Conservation (phyloP, 768 basidiomycete genomes). For the Lentinula sp. region DNA sequence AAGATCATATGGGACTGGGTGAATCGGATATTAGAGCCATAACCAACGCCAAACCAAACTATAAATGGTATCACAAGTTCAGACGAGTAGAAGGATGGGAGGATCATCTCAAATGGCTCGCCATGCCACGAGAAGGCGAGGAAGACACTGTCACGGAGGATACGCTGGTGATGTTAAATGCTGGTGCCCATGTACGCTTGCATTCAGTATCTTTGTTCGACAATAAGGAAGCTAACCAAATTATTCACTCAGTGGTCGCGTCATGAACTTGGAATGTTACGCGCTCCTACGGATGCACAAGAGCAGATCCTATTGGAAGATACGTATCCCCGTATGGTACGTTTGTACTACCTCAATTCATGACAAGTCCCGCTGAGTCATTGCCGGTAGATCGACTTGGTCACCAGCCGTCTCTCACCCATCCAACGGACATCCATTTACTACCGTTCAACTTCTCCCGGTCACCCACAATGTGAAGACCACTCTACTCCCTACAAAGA, state of each 20-base stretch:
- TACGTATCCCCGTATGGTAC: conserved; percentile 22
- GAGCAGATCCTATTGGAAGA: conserved; percentile 22
- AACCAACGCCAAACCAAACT: conserved; percentile 17
- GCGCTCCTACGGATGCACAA: conserved; percentile 15
- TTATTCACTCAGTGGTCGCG: conserved; percentile 19
- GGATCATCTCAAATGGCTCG: conserved; percentile 16
- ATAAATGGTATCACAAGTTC: conserved; percentile 20
- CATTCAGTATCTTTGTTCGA: not conserved
- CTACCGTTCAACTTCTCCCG: conserved; percentile 22
- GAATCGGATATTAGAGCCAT: conserved; percentile 20
- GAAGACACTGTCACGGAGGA: conserved; percentile 19
- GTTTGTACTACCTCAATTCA: not conserved
- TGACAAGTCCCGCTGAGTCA: not conserved
- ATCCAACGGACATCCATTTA: conserved; percentile 15
- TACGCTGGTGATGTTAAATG: conserved; percentile 22
- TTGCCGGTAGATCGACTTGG: conserved; percentile 11
- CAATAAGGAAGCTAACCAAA: not conserved
- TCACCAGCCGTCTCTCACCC: conserved; percentile 15
- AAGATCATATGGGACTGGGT: conserved; percentile 22
- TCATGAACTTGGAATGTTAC: conserved; percentile 21
- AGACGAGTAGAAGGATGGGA: conserved; percentile 22
- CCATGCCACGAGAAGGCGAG: conserved; percentile 15
- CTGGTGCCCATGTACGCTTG: conserved; percentile 19
- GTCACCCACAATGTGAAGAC: conserved; percentile 17
- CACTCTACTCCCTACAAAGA: conserved; percentile 15